Conservation (phyloP, 331 rosid genomes). For the Stylosanthes scabra region DNA sequence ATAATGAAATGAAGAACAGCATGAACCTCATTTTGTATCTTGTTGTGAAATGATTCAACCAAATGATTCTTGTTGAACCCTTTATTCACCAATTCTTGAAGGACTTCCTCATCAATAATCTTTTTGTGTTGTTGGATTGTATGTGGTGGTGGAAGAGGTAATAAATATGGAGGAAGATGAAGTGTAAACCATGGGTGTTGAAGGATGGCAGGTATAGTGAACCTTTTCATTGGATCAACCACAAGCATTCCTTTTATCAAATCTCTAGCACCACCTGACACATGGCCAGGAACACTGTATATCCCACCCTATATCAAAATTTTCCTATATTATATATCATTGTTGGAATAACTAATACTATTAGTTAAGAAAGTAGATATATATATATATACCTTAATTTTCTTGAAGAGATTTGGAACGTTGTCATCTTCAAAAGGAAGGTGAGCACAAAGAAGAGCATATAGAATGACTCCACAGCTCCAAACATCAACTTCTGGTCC, state of each 20-base stretch:
- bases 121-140: slow-evolving; percentile 54
- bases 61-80: slow-evolving; percentile 77
- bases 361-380: too few species aligned
- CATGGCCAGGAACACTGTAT: slow-evolving; percentile 83
- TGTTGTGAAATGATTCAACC: slow-evolving; percentile 76
- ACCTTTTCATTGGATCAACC: slow-evolving; percentile 87
- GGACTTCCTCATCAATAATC: slow-evolving; percentile 84
- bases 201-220: slow-evolving; percentile 85
- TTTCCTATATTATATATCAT: too few species aligned
- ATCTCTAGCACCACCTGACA: slow-evolving; percentile 81
- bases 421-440: slow-evolving; percentile 94
- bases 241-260: slow-evolving; percentile 87
- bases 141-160: slow-evolving; percentile 73
- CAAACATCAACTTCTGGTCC: slow-evolving; percentile 96
- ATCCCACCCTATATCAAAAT: slow-evolving; percentile 76
- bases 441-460: slow-evolving; percentile 90
- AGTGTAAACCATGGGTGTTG: slow-evolving; percentile 90
- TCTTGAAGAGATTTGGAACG: slow-evolving; percentile 73
- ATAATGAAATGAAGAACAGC: slow-evolving; percentile 1
- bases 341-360: too few species aligned
- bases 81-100: slow-evolving; percentile 77
- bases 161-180: slow-evolving; percentile 88
- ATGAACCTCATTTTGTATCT: slow-evolving; percentile 82
- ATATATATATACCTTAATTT: slow-evolving; percentile 76
- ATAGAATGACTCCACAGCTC: slow-evolving; percentile 96